phyloP scores from a whole-genome alignment of 108 stramenopile species.

The Nitzschia inconspicua region DNA sequence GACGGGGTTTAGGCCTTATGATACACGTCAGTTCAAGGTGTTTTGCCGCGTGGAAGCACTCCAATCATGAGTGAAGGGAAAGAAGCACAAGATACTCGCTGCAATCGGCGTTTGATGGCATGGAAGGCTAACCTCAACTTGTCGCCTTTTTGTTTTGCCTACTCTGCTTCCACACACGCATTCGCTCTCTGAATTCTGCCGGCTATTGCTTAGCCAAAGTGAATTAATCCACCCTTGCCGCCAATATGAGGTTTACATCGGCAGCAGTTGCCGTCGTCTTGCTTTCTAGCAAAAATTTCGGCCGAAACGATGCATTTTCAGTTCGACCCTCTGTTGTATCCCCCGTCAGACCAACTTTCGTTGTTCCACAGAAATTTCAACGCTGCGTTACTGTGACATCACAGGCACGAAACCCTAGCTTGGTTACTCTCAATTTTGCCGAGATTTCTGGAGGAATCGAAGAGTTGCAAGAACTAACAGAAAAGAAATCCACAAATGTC shows the following conservation, averaged over 20 bases:
- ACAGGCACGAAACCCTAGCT: not conserved
- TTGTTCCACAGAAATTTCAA: not conserved
- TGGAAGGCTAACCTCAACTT: too few species aligned
- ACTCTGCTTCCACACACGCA: too few species aligned
- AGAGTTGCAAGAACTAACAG: slow-evolving; percentile 44
- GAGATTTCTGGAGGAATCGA: slow-evolving; percentile 47
- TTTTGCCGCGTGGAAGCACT: too few species aligned
- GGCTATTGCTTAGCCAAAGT: too few species aligned
- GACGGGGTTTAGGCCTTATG: too few species aligned
- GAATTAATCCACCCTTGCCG: too few species aligned
- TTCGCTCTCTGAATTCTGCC: too few species aligned
- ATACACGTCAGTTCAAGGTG: too few species aligned
- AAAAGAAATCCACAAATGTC: slow-evolving; percentile 12
- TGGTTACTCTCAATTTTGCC: slow-evolving; percentile 27
- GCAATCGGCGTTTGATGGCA: too few species aligned
- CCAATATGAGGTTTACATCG: slow-evolving; percentile 27
- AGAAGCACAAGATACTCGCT: too few species aligned
- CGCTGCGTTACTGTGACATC: not conserved
- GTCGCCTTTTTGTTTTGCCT: too few species aligned
- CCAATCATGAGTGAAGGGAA: too few species aligned
- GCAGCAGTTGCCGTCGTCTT: slow-evolving; percentile 22
- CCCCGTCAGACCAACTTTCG: not conserved
- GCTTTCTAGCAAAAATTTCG: slow-evolving; percentile 1
- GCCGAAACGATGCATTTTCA: slow-evolving; percentile 16
- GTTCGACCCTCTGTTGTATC: slow-evolving; percentile 8